phyloP scores from a whole-genome alignment of 2,329 filamentous ascomycete genomes.

The Fonsecaea multimorphosa region DNA sequence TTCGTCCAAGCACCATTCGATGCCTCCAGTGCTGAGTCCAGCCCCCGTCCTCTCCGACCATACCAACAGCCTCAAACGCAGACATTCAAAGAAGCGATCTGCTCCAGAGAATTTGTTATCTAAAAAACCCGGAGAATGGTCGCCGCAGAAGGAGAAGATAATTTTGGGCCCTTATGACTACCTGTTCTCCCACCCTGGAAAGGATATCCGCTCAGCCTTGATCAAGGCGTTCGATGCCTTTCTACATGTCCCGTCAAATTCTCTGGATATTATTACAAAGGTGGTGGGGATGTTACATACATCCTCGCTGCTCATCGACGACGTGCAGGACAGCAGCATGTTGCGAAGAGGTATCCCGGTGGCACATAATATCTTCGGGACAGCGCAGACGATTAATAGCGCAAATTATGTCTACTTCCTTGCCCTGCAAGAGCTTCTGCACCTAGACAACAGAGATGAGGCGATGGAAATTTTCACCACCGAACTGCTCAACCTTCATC shows the following conservation, averaged over 20 bases:
- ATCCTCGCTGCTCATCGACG: constrained; percentile 56
- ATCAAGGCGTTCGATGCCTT: constrained; percentile 55
- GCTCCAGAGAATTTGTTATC: constrained; percentile 25
- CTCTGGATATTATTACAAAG: constrained; percentile 50
- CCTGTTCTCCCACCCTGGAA: constrained; percentile 52
- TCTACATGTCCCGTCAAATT: constrained; percentile 51
- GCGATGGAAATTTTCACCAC: constrained; percentile 54
- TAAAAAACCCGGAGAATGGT: constrained; percentile 34
- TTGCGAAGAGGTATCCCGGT: constrained; percentile 57
- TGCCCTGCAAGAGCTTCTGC: constrained; percentile 50
- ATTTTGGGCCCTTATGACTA: constrained; percentile 55
- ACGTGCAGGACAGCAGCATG: constrained; percentile 57
- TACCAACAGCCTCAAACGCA: constrained; percentile 33
- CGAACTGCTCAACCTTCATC: constrained; percentile 55
- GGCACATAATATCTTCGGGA: constrained; percentile 58
- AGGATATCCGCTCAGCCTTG: constrained; percentile 52
- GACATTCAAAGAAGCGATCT: constrained; percentile 37
- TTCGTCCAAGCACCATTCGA: constrained; percentile 45
- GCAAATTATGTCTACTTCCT: constrained; percentile 58
- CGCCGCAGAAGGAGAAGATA: constrained; percentile 49
- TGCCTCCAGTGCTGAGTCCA: constrained; percentile 22
- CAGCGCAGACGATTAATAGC: constrained; percentile 59
- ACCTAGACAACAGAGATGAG: constrained; percentile 47
- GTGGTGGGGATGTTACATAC: constrained; percentile 56
- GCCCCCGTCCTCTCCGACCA: constrained; percentile 19